Conservation (phyloP, 2,329 filamentous ascomycete genomes). For the Fusarium kyushuense region DNA sequence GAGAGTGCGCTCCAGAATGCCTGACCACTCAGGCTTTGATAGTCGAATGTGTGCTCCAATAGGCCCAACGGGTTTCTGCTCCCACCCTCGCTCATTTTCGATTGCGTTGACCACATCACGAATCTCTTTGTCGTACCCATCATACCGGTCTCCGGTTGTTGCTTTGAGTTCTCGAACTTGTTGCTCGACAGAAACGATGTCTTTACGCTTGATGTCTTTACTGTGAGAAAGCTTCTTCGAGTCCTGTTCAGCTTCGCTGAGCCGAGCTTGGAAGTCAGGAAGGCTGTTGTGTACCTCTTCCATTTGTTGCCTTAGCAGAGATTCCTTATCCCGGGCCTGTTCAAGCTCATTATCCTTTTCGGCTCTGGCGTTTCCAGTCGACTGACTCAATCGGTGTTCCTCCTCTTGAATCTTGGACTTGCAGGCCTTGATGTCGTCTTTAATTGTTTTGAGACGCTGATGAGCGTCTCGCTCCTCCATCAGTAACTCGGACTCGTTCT, state of each 20-base stretch:
- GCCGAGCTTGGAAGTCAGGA: slow-evolving; percentile 51
- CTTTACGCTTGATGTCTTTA: slow-evolving; percentile 61
- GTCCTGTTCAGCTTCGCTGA: slow-evolving; percentile 50
- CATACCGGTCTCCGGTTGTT: slow-evolving; percentile 68
- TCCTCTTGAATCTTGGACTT: slow-evolving; percentile 66
- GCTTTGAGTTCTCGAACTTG: slow-evolving; percentile 64
- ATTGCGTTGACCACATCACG: slow-evolving; percentile 75
- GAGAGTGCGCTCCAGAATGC: slow-evolving; percentile 81
- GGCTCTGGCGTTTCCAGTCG: slow-evolving; percentile 76
- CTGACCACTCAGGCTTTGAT: slow-evolving; percentile 83
- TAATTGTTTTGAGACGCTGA: slow-evolving; percentile 65
- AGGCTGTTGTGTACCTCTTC: slow-evolving; percentile 48
- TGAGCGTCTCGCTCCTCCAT: slow-evolving; percentile 75
- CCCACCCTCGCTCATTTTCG: slow-evolving; percentile 75
- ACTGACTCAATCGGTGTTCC: slow-evolving; percentile 71
- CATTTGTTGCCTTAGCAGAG: slow-evolving; percentile 46
- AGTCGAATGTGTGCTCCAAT: slow-evolving; percentile 83
- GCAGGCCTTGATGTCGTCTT: slow-evolving; percentile 59
- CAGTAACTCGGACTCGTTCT: slow-evolving; percentile 66
- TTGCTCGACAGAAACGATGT: slow-evolving; percentile 65
- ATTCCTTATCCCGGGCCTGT: slow-evolving; percentile 47
- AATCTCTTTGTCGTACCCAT: slow-evolving; percentile 74
- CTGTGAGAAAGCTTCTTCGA: slow-evolving; percentile 49
- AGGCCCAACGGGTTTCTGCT: slow-evolving; percentile 81
- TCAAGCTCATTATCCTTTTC: slow-evolving; percentile 69